Conservation (phyloP, 2,329 filamentous ascomycete genomes). For the Ascochyta koolunga region DNA sequence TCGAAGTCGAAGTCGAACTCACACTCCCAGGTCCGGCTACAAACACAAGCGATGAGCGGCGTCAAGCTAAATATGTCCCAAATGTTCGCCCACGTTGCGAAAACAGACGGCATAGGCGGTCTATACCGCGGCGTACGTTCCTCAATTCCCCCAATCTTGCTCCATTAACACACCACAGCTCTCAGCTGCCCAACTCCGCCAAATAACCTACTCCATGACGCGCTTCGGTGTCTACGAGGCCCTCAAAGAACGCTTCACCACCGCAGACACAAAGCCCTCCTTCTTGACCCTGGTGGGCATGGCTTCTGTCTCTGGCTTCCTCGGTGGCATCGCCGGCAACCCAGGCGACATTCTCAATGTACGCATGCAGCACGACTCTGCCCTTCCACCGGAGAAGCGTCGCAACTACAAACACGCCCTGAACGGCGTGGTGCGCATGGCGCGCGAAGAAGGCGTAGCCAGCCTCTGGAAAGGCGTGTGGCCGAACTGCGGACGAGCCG, state of each 20-base stretch:
- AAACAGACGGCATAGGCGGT: conserved; percentile 75
- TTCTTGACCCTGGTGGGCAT: conserved; percentile 81
- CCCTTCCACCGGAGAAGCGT: conserved; percentile 73
- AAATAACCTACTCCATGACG: conserved; percentile 92
- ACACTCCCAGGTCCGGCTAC: conserved; percentile 74
- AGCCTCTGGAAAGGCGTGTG: conserved; percentile 84
- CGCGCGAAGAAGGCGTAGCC: conserved; percentile 76
- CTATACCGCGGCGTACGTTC: conserved; percentile 77
- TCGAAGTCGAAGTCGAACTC: too few relatives aligned
- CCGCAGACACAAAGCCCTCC: conserved; percentile 61
- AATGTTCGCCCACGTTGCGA: conserved; percentile 83
- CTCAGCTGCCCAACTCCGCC: conserved; percentile 88
- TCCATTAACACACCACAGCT: conserved; percentile 56
- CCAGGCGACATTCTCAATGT: conserved; percentile 97
- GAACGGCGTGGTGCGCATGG: conserved; percentile 85
- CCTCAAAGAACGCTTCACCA: conserved; percentile 74
- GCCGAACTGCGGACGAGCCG: conserved; percentile 80
- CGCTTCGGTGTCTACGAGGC: conserved; percentile 97
- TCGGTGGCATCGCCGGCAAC: conserved; percentile 90
- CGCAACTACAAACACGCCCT: conserved; percentile 90
- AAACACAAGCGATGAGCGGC: conserved; percentile 74
- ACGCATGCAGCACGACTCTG: conserved; percentile 93
- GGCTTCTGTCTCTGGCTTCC: conserved; percentile 80
- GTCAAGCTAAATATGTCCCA: conserved; percentile 78
- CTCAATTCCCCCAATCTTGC: background rate